phyloP scores from a whole-genome alignment of 2,329 filamentous ascomycete species.

The Lecanoromycetidae sp. region DNA sequence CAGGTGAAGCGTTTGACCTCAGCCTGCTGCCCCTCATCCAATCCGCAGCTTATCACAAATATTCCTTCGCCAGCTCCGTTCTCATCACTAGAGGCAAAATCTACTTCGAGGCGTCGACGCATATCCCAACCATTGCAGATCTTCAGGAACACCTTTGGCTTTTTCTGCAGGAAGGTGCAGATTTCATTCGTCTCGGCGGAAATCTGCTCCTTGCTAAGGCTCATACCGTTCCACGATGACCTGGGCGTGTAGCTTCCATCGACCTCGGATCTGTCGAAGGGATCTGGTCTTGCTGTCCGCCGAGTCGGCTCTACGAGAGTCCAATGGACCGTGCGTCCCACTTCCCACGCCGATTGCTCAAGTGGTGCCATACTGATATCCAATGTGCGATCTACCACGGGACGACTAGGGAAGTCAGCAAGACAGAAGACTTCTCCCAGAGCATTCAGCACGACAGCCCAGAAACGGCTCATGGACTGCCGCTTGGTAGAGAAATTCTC shows the following conservation, averaged over 20 bases:
- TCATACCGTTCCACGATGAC: slow-evolving; percentile 63
- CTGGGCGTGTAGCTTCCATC: slow-evolving; percentile 70
- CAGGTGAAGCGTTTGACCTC: slow-evolving; percentile 48
- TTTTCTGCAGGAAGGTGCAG: slow-evolving; percentile 59
- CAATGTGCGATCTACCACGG: slow-evolving; percentile 37
- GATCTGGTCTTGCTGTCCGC: slow-evolving; percentile 58
- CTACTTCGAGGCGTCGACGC: slow-evolving; percentile 70
- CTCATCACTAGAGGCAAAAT: slow-evolving; percentile 76
- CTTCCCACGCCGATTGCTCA: slow-evolving; percentile 62
- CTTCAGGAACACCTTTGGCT: slow-evolving; percentile 66
- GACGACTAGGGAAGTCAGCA: slow-evolving; percentile 52
- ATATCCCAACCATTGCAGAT: slow-evolving; percentile 85
- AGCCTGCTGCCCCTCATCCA: slow-evolving; percentile 45
- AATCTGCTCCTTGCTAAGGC: slow-evolving; percentile 57
- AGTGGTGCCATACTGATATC: slow-evolving; percentile 32
- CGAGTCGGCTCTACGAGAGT: slow-evolving; percentile 66
- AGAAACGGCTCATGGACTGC: slow-evolving; percentile 58
- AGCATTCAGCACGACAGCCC: slow-evolving; percentile 89
- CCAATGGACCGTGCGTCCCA: slow-evolving; percentile 71
- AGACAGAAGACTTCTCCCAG: slow-evolving; percentile 85
- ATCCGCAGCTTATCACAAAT: slow-evolving; percentile 60
- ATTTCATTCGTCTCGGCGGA: slow-evolving; percentile 69
- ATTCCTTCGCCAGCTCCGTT: slow-evolving; percentile 63
- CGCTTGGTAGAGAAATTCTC: slow-evolving; percentile 66
- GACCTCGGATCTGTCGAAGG: slow-evolving; percentile 54